These are phyloP conservation scores for Atkinsonella hypoxylon DNA, from an alignment of 2,329 filamentous ascomycete species.

Conservation along the genomic window DNA sequence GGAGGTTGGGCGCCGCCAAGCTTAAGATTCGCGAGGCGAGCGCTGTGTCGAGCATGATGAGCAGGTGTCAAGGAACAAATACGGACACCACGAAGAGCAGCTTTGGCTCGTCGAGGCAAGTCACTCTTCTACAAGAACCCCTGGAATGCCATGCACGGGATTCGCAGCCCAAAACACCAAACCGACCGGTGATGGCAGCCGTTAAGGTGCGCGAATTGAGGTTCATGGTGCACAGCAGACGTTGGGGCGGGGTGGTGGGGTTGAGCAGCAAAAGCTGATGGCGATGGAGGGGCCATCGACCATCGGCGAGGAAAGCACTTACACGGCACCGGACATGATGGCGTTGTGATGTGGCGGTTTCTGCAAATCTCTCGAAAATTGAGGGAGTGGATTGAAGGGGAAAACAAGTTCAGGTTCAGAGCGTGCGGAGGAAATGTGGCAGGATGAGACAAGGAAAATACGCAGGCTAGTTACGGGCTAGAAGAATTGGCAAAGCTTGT, in stretches of 20 bases:
- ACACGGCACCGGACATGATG: constrained; percentile 57
- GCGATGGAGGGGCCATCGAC: constrained; percentile 11
- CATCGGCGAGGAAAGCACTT: constrained; percentile 30
- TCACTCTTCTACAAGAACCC: background rate
- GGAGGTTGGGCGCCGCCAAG: constrained; percentile 48
- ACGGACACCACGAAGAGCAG: constrained; percentile 1
- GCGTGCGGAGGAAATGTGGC: constrained; percentile 6
- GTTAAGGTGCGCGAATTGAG: constrained; percentile 23
- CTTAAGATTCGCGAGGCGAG: constrained; percentile 63
- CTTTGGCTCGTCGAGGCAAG: background rate
- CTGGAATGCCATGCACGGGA: background rate
- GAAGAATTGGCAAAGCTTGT: constrained; percentile 4
- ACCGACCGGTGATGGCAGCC: constrained; percentile 12
- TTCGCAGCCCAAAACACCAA: constrained; percentile 7
- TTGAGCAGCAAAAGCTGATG: constrained; percentile 12
- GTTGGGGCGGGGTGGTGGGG: constrained; percentile 29
- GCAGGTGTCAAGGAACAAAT: constrained; percentile 14
- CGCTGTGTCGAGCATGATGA: constrained; percentile 40
- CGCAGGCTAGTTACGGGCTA: background rate
- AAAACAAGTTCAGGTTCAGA: constrained; percentile 8
- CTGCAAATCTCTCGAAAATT: background rate
- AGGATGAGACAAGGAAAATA: constrained; percentile 8
- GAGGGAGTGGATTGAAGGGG: constrained; percentile 6
- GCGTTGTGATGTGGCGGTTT: constrained; percentile 2
- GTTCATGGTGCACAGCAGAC: constrained; percentile 13